Percentiles rank a stretch among this genome's conserved stretches.
Evolutionary conservation across 2,329 filamentous ascomycete species (phyloP).

Genomic region (Fusarium succisae): DNA sequence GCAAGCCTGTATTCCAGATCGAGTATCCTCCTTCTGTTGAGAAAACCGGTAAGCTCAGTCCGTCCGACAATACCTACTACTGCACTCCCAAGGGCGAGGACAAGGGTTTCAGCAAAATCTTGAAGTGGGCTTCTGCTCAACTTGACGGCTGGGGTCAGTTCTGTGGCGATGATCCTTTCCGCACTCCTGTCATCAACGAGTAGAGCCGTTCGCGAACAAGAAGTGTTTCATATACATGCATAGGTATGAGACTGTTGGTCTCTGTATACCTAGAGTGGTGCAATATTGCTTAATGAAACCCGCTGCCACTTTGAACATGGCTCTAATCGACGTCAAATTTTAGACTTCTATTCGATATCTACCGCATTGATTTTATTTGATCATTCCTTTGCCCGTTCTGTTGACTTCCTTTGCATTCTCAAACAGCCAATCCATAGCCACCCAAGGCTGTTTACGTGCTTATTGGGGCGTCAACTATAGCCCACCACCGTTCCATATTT

Average conservation of each 20-base stretch:
- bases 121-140: constrained; percentile 46
- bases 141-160: constrained; percentile 48
- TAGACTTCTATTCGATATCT: background rate
- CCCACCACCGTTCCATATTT: background rate
- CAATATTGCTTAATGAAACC: background rate
- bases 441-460: background rate
- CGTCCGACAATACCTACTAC: constrained; percentile 40
- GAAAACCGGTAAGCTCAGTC: constrained; percentile 35
- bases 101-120: constrained; percentile 45
- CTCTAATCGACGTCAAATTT: background rate
- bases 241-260: background rate
- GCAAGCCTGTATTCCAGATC: constrained; percentile 48
- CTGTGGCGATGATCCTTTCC: constrained; percentile 40
- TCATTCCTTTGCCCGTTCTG: background rate
- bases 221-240: background rate
- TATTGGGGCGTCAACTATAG: background rate
- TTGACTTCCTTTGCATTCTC: background rate
- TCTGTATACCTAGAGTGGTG: background rate
- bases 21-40: constrained; percentile 47
- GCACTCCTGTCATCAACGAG: constrained; percentile 35
- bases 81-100: constrained; percentile 40
- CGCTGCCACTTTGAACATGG: background rate
- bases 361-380: background rate
- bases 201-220: background rate
- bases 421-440: background rate